Evolutionary conservation across 2,329 filamentous ascomycete genomes (phyloP).

Genomic region (Aspergillus proliferans): DNA sequence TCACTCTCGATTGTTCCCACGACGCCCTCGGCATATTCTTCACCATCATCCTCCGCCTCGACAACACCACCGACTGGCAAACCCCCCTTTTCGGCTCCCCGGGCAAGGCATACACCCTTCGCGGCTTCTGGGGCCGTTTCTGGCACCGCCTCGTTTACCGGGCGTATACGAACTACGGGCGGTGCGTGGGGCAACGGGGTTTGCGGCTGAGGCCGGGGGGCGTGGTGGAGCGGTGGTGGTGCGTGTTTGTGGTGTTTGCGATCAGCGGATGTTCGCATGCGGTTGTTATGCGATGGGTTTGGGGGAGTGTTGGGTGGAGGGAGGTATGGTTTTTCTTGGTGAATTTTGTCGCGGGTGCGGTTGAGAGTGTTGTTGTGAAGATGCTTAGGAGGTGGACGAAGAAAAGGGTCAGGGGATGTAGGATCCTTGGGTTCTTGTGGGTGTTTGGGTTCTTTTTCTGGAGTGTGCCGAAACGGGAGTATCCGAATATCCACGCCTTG

Average conservation of each 20-base stretch:
- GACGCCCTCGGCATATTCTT: not conserved
- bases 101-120: not conserved
- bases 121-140: conserved; percentile 5
- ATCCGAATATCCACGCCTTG: not conserved
- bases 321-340: not conserved
- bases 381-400: not conserved
- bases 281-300: not conserved
- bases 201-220: not conserved
- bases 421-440: not conserved
- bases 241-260: not conserved
- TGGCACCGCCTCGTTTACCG: conserved; percentile 5
- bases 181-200: conserved; percentile 1
- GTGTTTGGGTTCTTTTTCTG: conserved; percentile 1
- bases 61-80: not conserved
- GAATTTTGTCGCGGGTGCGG: not conserved
- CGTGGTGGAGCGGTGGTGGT: not conserved
- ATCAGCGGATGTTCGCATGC: not conserved
- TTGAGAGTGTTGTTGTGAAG: not conserved
- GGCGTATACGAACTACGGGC: conserved; percentile 2
- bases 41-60: not conserved
- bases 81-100: not conserved
- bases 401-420: not conserved
- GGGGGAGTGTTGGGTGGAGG: not conserved
- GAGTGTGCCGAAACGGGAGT: not conserved
- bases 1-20: not conserved